Percentiles rank a stretch among this genome's conserved stretches.
phyloP scores from a whole-genome alignment of 192 early-diverging fungal species.

The Umbelopsis isabellina region DNA sequence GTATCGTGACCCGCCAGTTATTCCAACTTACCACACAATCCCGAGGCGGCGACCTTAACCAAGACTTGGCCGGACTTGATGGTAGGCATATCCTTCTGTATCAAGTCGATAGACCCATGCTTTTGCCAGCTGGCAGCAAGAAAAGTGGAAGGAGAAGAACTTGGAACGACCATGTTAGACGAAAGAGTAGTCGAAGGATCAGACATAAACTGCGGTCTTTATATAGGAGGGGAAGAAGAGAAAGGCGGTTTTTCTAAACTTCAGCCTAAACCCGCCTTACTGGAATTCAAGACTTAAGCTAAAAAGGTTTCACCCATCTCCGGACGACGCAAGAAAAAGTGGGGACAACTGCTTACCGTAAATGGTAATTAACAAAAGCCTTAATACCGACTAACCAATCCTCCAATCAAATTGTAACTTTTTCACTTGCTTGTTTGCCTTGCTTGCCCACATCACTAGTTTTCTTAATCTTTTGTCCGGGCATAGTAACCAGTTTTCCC shows the following conservation, averaged over 20 bases:
- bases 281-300: background rate
- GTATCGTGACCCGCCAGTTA: background rate
- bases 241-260: background rate
- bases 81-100: constrained; percentile 39
- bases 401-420: background rate
- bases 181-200: background rate
- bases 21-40: constrained; percentile 44
- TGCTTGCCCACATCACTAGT: background rate
- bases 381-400: background rate
- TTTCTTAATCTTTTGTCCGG: no score
- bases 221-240: background rate
- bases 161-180: constrained; percentile 13
- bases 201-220: no score
- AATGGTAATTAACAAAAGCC: constrained; percentile 2
- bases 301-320: constrained; percentile 7
- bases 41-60: constrained; percentile 54
- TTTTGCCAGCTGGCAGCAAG: constrained; percentile 49
- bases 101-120: constrained; percentile 42
- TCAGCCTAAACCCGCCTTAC: no score
- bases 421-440: background rate
- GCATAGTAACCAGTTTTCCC: no score
- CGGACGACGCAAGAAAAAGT: background rate
- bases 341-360: constrained; percentile 1
- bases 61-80: constrained; percentile 45
- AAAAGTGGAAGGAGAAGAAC: background rate